Base-by-base conservation (phyloP, 345 rosid species). In the Rhodamnia argentea region DNA sequence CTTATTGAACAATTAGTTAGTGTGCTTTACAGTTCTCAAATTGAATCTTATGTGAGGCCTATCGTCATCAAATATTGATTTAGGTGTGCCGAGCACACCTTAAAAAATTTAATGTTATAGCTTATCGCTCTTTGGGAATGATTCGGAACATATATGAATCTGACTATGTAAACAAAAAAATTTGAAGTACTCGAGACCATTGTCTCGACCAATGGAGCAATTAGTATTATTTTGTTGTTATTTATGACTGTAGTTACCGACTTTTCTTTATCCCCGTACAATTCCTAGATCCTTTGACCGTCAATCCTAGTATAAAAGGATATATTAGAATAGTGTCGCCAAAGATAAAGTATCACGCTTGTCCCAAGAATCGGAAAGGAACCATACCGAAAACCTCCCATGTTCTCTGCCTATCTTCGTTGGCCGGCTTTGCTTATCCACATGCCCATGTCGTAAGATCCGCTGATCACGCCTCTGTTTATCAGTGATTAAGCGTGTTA, bases 401-500 rank as follows among this genome's bases (percentile, higher is more conserved):
- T 70, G 81, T 70, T 70, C 47, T 70, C 81, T 20, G 81, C 81
- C 81, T 37, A 70, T 85, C 60, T 62, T 47, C 20, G 59, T 59
- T 90, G 89, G 92, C 87, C 88, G 47, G 87, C 78, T 86, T 52
- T 85, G 76, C 57, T 70, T 70, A 70, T 37, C 87, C 92, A 92
- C 94, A 91, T 91, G 94, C 89, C 88, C 82, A 85, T 87, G 93
- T 89, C 88, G 52, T 59, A 59, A 86, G 92, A 92, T 94, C 94
- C 90, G 89, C 53, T 76, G 88, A 62, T 86, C 88, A 29, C 90
- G 93, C 90, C 37, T 83, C 88, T 85, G 84, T 32, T 75, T 83
- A 16, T 64, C 37, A 10, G 78, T 32, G 78, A 64, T 16, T 16
- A 64, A 64, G 44, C 44, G n/a, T 83, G 26, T 12, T 64, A 52